Conservation (phyloP, 805 yeast genomes). For the Saccharomycopsis schoenii region DNA sequence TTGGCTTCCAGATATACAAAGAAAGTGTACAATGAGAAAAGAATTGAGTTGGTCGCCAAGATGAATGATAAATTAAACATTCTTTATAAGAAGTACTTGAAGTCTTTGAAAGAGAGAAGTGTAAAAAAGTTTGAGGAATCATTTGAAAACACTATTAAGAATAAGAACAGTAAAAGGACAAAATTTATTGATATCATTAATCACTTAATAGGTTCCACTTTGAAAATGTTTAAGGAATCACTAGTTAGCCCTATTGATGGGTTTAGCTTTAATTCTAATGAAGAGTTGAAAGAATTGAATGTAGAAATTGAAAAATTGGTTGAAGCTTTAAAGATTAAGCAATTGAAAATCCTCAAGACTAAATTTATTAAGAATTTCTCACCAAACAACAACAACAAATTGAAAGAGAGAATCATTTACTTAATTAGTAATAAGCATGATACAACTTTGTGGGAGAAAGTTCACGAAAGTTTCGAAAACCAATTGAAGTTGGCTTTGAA, state of each 20-base stretch:
- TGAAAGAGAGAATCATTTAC: constrained; percentile 43
- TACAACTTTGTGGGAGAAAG: constrained; percentile 50
- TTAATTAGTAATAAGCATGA: constrained; percentile 39
- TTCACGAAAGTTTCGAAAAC: constrained; percentile 35
- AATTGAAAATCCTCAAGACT: constrained; percentile 33
- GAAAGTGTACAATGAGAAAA: constrained; percentile 57
- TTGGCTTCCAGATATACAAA: constrained; percentile 69
- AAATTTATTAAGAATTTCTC: constrained; percentile 39
- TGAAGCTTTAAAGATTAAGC: constrained; percentile 29
- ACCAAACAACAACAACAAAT: constrained; percentile 20
- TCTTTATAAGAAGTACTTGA: constrained; percentile 35
- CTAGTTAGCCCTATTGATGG: constrained; percentile 26
- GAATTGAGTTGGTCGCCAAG: constrained; percentile 36
- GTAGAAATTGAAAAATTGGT: constrained; percentile 24
- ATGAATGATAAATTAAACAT: constrained; percentile 38
- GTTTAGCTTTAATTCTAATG: constrained; percentile 5
- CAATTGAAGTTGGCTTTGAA: constrained; percentile 25
- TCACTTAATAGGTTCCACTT: background rate
- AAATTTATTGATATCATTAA: background rate
- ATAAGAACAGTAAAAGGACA: background rate
- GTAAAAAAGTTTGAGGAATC: constrained; percentile 24
- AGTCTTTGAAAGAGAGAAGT: constrained; percentile 28
- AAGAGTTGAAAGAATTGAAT: constrained; percentile 22
- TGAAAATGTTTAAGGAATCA: constrained; percentile 19
- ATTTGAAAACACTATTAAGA: constrained; percentile 3